Conservation (phyloP, 1,284 basidiomycete genomes). For the Trametes hirsuta region DNA sequence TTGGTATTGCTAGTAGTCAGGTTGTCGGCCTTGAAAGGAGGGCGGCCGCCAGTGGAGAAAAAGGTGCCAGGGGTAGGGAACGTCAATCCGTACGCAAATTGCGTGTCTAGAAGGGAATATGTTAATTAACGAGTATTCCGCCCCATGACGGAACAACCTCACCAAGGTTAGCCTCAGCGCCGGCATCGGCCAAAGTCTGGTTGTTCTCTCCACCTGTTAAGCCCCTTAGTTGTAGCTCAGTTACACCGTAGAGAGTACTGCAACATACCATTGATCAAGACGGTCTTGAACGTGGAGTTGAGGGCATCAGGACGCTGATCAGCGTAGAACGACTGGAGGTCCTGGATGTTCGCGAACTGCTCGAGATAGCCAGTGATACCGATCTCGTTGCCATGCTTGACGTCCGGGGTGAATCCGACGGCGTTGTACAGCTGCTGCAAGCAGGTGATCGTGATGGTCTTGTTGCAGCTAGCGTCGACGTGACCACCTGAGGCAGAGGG, state of each 20-base stretch:
- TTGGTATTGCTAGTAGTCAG: slow-evolving; percentile 49
- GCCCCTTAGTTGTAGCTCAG: background rate
- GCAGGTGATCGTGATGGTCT: slow-evolving; percentile 58
- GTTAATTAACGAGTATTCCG: too few relatives aligned
- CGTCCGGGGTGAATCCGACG: slow-evolving; percentile 48
- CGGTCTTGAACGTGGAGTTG: slow-evolving; percentile 48
- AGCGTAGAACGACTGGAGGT: slow-evolving; percentile 45
- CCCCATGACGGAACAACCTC: background rate
- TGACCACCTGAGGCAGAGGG: slow-evolving; percentile 39
- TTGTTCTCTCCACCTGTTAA: slow-evolving; percentile 56
- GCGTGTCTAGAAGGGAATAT: slow-evolving; percentile 46
- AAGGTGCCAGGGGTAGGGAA: slow-evolving; percentile 53
- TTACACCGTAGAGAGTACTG: background rate
- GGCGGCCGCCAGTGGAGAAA: slow-evolving; percentile 62
- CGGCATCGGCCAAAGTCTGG: slow-evolving; percentile 57
- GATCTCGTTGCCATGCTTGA: slow-evolving; percentile 50
- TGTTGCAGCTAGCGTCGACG: slow-evolving; percentile 56
- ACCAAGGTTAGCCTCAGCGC: slow-evolving; percentile 68
- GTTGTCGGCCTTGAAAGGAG: slow-evolving; percentile 60
- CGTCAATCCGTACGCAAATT: slow-evolving; percentile 66
- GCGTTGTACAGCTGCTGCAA: slow-evolving; percentile 60
- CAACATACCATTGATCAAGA: slow-evolving; percentile 35
- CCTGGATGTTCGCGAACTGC: slow-evolving; percentile 56
- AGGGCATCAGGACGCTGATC: slow-evolving; percentile 37
- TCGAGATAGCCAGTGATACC: slow-evolving; percentile 65